phyloP scores from a whole-genome alignment of 2,329 filamentous ascomycete species.

The Hymenoscyphus albidus region DNA sequence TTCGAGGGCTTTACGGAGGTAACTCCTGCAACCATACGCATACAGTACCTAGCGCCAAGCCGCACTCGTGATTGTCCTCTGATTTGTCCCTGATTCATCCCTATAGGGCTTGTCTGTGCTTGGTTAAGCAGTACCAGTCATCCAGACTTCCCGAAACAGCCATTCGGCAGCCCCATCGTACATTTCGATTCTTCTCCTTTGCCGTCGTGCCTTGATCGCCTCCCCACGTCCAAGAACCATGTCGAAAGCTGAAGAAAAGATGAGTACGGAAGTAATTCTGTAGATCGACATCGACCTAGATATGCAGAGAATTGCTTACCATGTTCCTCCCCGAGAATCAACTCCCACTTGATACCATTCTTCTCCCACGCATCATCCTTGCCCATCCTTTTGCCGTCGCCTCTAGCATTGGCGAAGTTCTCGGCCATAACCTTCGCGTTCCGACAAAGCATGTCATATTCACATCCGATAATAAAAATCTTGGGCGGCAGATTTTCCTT shows the following conservation, averaged over 20 bases:
- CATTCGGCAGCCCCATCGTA: conserved; percentile 21
- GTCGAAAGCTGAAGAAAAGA: conserved; percentile 20
- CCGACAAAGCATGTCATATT: conserved; percentile 29
- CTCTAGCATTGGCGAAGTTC: conserved; percentile 19
- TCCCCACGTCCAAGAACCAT: conserved; percentile 13
- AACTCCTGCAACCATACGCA: not conserved
- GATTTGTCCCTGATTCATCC: no score
- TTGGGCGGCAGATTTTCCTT: conserved; percentile 24
- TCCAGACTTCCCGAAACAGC: conserved; percentile 24
- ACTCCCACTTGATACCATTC: conserved; percentile 29
- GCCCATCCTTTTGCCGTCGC: conserved; percentile 13
- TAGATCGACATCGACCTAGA: not conserved
- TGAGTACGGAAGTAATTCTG: conserved; percentile 8
- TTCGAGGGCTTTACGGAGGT: no score
- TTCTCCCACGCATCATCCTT: conserved; percentile 18
- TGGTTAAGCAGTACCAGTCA: conserved; percentile 15
- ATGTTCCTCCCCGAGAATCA: conserved; percentile 21
- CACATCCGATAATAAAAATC: conserved; percentile 27
- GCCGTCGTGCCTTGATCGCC: conserved; percentile 11
- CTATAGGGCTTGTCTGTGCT: conserved; percentile 1
- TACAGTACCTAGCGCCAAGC: not conserved
- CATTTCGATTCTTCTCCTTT: conserved; percentile 20
- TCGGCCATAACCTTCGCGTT: conserved; percentile 25
- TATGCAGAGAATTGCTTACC: conserved; percentile 14
- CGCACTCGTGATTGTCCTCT: not conserved